Evolutionary conservation across 2,329 filamentous ascomycete species (phyloP), one percentile per base, ranked within the genome.

Genomic region (Trichoderma harzianum): DNA sequence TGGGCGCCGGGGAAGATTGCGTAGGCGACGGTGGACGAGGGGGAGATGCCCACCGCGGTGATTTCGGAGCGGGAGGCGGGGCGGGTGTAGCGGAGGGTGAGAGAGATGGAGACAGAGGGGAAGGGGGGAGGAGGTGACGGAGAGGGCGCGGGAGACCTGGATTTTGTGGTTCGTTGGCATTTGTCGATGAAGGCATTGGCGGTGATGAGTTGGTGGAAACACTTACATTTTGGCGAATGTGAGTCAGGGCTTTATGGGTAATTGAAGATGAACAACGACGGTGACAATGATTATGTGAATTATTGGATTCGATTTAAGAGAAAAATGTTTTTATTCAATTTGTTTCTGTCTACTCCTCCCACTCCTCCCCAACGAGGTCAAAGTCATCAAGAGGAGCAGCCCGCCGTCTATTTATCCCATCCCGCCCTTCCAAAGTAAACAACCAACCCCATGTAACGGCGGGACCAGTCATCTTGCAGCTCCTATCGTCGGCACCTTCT

Each of bases 41-140:
- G 74, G 2, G 79, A 78, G 62, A 81, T 75, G 63, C 78, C 79
- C 24, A 81, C 78, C 1, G 76, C 76, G 67, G 74, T 75, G 73
- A 82, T 80, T 69, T 82, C 80, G 12, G 76, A 74, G 60, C 75
- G 78, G 73, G 78, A 77, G 63, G 76, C 76, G 21, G 72, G 53
- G 18, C 79, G 77, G 34, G 76, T 74, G 71, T 77, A 79, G 62
- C 78, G 79, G 2, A 76, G 76, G 24, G 72, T 65, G 43, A 81
- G 76, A 18, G 61, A 79, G 72, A 12, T 39, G 55, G 2, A 18
- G 72, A 11, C 43, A 58, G 1, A 28, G 24, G 73, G 62, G 16
- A 73, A 55, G 47, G 57, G 28, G 8, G 32, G 69, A 21, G 47
- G 28, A 28, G 69, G 39, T 26, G 74, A 70, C 14, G 74, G 53